Conservation (phyloP, 768 basidiomycete genomes). For the Suillus plorans region DNA sequence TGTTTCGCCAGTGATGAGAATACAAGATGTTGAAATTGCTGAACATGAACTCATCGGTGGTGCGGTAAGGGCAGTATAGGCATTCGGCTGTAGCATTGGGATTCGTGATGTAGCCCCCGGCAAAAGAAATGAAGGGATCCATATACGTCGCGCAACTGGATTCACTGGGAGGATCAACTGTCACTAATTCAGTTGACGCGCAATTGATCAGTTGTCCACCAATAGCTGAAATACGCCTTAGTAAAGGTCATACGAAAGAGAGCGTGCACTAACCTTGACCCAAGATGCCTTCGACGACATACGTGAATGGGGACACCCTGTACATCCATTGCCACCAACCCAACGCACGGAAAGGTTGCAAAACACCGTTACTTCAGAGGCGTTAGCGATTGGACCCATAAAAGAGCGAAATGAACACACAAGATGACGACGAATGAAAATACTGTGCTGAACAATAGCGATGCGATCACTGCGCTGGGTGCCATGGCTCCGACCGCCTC, state of each 20-base stretch:
- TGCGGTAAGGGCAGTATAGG: conserved; percentile 51
- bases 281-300: conserved; percentile 45
- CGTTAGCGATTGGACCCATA: background rate
- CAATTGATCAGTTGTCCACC: conserved; percentile 47
- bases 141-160: conserved; percentile 55
- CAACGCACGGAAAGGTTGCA: conserved; percentile 42
- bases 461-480: conserved; percentile 41
- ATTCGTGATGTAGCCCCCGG: conserved; percentile 59
- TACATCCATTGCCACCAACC: conserved; percentile 38
- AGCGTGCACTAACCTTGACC: conserved; percentile 24
- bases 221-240: conserved; percentile 30
- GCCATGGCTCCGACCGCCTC: conserved; percentile 43
- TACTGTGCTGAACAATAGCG: conserved; percentile 36
- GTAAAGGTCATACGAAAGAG: background rate
- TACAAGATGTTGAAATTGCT: conserved; percentile 61
- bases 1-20: conserved; percentile 51
- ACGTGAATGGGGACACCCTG: conserved; percentile 48
- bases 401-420: conserved; percentile 23
- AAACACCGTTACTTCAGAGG: conserved; percentile 41
- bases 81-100: conserved; percentile 54
- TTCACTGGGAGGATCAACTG: conserved; percentile 52
- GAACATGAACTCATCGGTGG: conserved; percentile 46
- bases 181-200: conserved; percentile 49
- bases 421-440: conserved; percentile 45
- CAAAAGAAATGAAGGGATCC: conserved; percentile 42